Percentiles rank a stretch among this genome's conserved stretches.
These are phyloP conservation scores for Exsudoporus frostii DNA, from an alignment of 768 basidiomycete genomes.

Conservation along the genomic window DNA sequence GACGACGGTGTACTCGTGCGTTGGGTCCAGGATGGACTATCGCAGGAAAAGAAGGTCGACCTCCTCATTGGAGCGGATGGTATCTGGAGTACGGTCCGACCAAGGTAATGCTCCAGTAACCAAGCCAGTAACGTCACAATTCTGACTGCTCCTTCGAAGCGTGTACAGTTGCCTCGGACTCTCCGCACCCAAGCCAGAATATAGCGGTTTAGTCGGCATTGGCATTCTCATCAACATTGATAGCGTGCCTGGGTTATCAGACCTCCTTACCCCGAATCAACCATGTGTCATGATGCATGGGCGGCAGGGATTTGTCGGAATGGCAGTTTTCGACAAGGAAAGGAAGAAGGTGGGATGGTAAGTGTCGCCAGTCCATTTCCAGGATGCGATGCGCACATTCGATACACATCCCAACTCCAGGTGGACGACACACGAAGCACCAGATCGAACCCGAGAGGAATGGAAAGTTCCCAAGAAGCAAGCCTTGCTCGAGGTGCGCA, in stretches of 20 bases:
- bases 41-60: constrained; percentile 27
- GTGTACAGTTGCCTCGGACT: constrained; percentile 22
- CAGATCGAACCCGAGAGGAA: constrained; percentile 27
- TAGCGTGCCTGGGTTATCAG: constrained; percentile 20
- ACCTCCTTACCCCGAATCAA: constrained; percentile 16
- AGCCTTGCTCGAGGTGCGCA: constrained; percentile 16
- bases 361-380: not conserved
- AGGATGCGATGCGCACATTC: not conserved
- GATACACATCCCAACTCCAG: constrained; percentile 6
- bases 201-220: constrained; percentile 29
- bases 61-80: constrained; percentile 32
- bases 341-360: constrained; percentile 25
- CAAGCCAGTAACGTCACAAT: not conserved
- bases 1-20: constrained; percentile 25
- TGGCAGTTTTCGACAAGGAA: constrained; percentile 26
- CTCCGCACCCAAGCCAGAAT: constrained; percentile 21
- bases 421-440: constrained; percentile 30
- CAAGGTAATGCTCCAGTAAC: constrained; percentile 22
- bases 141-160: constrained; percentile 12
- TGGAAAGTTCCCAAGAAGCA: constrained; percentile 26
- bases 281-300: constrained; percentile 32
- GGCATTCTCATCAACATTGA: constrained; percentile 19
- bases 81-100: constrained; percentile 29
- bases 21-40: constrained; percentile 21
- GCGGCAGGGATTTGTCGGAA: constrained; percentile 26